Conservation (phyloP, 129 eudicot species). For the Tanacetum coccineum region DNA sequence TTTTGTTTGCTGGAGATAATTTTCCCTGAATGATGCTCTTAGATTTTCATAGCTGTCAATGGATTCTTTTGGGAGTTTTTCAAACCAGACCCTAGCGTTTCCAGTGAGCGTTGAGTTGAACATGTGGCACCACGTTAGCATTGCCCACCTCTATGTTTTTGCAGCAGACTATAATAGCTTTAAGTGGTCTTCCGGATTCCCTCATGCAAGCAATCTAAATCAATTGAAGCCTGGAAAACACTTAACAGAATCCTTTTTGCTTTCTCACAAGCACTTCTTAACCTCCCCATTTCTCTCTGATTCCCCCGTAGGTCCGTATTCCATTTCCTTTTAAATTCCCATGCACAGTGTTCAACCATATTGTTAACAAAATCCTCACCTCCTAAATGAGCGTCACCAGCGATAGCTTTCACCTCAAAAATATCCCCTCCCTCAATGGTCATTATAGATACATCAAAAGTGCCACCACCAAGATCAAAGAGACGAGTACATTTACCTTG, state of each 20-base stretch:
- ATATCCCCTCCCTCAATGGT: not conserved
- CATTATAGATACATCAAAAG: slow-evolving; percentile 17
- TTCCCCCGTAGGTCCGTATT: slow-evolving; percentile 10
- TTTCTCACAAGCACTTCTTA: slow-evolving; percentile 20
- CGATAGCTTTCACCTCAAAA: slow-evolving; percentile 16
- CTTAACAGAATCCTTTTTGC: slow-evolving; percentile 16
- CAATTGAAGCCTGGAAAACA: too few species aligned
- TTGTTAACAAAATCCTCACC: slow-evolving; percentile 17
- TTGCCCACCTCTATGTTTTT: too few species aligned
- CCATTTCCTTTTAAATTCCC: slow-evolving; percentile 9
- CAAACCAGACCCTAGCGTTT: too few species aligned
- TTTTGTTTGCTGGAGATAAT: too few species aligned
- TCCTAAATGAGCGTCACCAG: slow-evolving; percentile 28
- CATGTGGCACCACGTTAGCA: too few species aligned
- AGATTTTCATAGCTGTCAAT: too few species aligned
- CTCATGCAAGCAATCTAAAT: too few species aligned
- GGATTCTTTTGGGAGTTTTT: too few species aligned
- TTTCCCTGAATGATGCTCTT: too few species aligned
- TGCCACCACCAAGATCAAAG: slow-evolving; percentile 20
- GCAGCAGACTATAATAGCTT: too few species aligned
- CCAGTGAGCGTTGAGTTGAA: too few species aligned
- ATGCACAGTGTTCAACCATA: slow-evolving; percentile 15
- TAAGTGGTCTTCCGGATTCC: too few species aligned
- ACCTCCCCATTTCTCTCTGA: slow-evolving; percentile 12
- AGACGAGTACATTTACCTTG: not conserved